A percentile compares a stretch with the other conserved stretches of the same genome.
Conservation (phyloP, 208 protist species). For the Trypanosoma brucei region DNA sequence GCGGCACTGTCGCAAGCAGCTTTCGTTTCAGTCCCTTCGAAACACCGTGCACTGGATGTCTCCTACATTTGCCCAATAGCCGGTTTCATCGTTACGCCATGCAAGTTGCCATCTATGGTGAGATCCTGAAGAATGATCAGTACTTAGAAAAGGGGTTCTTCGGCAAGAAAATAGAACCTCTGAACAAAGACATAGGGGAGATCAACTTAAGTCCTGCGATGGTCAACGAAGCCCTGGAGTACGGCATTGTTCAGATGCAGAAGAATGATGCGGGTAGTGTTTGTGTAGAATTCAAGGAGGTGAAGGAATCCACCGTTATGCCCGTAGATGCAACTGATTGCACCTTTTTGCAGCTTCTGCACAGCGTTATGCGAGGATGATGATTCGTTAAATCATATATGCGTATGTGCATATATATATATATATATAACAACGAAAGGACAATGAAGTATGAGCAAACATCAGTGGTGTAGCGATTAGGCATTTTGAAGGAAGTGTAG, state of each 20-base stretch:
- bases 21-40: conserved; percentile 84
- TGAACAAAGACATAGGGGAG: conserved; percentile 14
- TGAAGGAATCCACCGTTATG: conserved; percentile 54
- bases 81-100: conserved; percentile 84
- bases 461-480: no score
- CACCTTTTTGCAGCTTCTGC: conserved; percentile 50
- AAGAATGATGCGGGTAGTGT: conserved; percentile 68
- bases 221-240: conserved; percentile 45
- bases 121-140: conserved; percentile 57
- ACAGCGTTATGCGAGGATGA: conserved; percentile 57
- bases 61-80: conserved; percentile 78
- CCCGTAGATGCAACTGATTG: conserved; percentile 53
- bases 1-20: conserved; percentile 54
- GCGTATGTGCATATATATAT: background rate
- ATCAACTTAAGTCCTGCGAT: conserved; percentile 10
- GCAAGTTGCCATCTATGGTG: conserved; percentile 78
- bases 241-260: conserved; percentile 71
- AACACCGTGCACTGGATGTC: conserved; percentile 50
- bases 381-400: background rate
- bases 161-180: conserved; percentile 25
- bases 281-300: conserved; percentile 58
- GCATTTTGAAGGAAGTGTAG: no score
- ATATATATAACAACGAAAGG: background rate
- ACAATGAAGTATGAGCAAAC: background rate
- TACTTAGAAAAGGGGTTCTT: conserved; percentile 73